A percentile compares a stretch with the other conserved stretches of the same genome.
Evolutionary conservation across 371 early-diverging fungal species (phyloP).

Genomic region (Actinomortierella ambigua): DNA sequence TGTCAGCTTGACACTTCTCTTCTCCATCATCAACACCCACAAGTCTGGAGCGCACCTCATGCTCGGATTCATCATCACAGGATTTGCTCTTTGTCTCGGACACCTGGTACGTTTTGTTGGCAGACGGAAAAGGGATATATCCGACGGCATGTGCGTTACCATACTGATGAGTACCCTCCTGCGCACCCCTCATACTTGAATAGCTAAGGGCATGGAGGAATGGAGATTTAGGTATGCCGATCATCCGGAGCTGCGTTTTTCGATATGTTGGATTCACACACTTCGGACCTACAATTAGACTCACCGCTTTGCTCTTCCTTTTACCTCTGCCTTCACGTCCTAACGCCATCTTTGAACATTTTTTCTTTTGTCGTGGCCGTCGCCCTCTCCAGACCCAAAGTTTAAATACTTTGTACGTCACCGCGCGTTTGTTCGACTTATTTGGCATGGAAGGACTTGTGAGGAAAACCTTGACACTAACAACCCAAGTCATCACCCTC

Average conservation of each 20-base stretch:
- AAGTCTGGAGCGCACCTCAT: slow-evolving; percentile 46
- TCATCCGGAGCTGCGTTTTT: neutral
- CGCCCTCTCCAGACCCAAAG: slow-evolving; percentile 24
- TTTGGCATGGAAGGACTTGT: neutral
- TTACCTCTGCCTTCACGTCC: neutral
- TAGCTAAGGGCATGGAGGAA: slow-evolving; percentile 44
- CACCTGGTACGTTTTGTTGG: slow-evolving; percentile 27
- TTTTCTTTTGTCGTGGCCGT: neutral
- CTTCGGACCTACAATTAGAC: neutral
- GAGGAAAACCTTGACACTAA: neutral
- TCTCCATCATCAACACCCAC: slow-evolving; percentile 44
- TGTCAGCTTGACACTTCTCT: slow-evolving; percentile 34
- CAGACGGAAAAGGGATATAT: neutral
- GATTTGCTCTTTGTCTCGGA: slow-evolving; percentile 42
- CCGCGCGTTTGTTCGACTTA: neutral
- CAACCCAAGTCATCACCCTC: neutral
- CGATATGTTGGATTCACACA: neutral
- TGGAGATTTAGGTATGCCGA: slow-evolving; percentile 36
- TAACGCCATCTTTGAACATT: neutral
- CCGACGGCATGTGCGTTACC: neutral
- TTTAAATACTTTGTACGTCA: slow-evolving; percentile 45
- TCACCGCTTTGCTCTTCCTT: neutral
- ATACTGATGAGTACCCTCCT: neutral
- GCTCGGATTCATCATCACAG: slow-evolving; percentile 42
- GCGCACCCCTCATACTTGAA: neutral